Conservation (phyloP, 2,329 filamentous ascomycete genomes). For the Pseudogymnoascus verrucosus region DNA sequence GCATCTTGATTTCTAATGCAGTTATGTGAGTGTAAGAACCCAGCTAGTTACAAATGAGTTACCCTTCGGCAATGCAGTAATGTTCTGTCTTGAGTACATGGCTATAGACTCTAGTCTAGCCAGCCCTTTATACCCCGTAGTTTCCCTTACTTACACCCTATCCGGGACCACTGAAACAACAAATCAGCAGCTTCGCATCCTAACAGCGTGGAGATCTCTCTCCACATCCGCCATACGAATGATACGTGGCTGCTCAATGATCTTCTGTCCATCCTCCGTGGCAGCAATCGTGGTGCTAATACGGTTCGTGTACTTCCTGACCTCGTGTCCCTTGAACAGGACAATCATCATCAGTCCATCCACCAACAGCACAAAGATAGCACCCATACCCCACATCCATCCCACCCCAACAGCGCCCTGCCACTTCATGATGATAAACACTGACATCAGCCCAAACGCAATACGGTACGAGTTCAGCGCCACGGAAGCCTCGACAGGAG, state of each 20-base stretch:
- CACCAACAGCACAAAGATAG: not conserved
- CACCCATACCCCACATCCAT: not conserved
- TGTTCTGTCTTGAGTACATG: not conserved
- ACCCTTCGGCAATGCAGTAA: not conserved
- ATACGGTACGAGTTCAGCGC: not conserved
- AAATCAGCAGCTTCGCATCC: not conserved
- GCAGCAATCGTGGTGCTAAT: not conserved
- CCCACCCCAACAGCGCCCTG: not conserved
- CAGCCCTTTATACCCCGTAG: not conserved
- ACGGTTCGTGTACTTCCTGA: not conserved
- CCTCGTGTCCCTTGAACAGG: not conserved
- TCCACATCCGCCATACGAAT: slow-evolving; percentile 75
- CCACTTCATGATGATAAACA: not conserved
- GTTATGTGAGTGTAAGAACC: not conserved
- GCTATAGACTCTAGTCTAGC: not conserved
- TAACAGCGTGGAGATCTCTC: too few species aligned
- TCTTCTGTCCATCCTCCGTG: not conserved
- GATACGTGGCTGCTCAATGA: slow-evolving; percentile 47
- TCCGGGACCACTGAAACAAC: not conserved
- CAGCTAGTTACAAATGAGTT: not conserved
- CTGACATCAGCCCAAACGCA: not conserved
- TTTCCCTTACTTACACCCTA: not conserved
- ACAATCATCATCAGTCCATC: not conserved
- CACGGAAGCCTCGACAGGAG: not conserved
- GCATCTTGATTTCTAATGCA: not conserved